Evolutionary conservation across 2,329 filamentous ascomycete species (phyloP).

Genomic region (Pseudogymnoascus sp.): DNA sequence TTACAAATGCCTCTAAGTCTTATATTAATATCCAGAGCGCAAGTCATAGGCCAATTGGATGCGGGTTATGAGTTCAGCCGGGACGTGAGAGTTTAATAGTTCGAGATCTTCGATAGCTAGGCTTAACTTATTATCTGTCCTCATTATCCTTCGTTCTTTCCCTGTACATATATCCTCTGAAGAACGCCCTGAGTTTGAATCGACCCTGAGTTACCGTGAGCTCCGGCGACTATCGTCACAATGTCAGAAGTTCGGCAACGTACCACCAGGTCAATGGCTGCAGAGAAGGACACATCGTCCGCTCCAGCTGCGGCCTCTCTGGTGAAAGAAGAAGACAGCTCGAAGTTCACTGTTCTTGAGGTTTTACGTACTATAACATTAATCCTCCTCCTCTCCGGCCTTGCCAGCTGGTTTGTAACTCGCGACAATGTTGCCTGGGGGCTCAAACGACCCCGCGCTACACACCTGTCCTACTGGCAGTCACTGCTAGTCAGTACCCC

Average conservation of each 20-base stretch:
- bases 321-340: slow-evolving; percentile 23
- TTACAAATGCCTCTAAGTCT: neutral
- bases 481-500: slow-evolving; percentile 21
- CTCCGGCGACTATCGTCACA: neutral
- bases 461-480: slow-evolving; percentile 18
- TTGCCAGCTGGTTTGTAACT: slow-evolving; percentile 27
- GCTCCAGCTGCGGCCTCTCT: slow-evolving; percentile 11
- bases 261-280: slow-evolving; percentile 8
- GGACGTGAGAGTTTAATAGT: neutral
- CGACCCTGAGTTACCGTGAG: neutral
- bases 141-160: neutral
- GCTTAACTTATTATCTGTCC: slow-evolving; percentile 3
- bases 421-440: slow-evolving; percentile 25
- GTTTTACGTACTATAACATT: slow-evolving; percentile 24
- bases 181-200: neutral
- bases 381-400: slow-evolving; percentile 20
- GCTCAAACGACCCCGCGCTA: slow-evolving; percentile 23
- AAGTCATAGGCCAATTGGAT: neutral
- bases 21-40: slow-evolving; percentile 4
- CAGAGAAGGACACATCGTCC: slow-evolving; percentile 5
- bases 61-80: neutral
- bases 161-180: neutral
- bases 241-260: slow-evolving; percentile 19
- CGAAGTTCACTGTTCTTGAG: slow-evolving; percentile 22
- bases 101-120: neutral